Percentiles rank a stretch among this genome's conserved stretches.
phyloP scores from a whole-genome alignment of 805 yeast genomes.

The Kurtzmaniella fragi region DNA sequence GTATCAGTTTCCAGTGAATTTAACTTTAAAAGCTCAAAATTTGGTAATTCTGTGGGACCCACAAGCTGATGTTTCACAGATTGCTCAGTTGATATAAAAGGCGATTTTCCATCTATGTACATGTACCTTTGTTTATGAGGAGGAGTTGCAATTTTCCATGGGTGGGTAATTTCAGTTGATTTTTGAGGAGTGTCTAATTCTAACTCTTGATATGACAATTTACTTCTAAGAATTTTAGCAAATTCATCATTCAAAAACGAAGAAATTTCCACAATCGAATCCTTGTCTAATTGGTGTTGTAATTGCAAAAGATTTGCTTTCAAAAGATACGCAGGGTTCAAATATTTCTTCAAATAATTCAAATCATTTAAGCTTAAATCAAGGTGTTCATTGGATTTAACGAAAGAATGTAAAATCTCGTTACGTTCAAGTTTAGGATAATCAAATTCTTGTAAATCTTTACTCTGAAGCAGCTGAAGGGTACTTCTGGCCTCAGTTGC shows the following conservation, averaged over 20 bases:
- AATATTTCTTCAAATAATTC: slow-evolving; percentile 44
- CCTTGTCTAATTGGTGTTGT: slow-evolving; percentile 52
- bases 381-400: too few relatives aligned
- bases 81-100: slow-evolving; percentile 26
- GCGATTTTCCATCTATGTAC: slow-evolving; percentile 66
- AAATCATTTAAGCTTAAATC: slow-evolving; percentile 35
- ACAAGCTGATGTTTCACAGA: slow-evolving; percentile 26
- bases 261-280: slow-evolving; percentile 64
- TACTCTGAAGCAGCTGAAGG: slow-evolving; percentile 71
- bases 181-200: slow-evolving; percentile 54
- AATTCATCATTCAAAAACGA: slow-evolving; percentile 57
- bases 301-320: slow-evolving; percentile 38
- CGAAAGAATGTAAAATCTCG: slow-evolving; percentile 22
- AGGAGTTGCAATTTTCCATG: slow-evolving; percentile 91
- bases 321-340: slow-evolving; percentile 48
- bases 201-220: slow-evolving; percentile 55
- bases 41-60: slow-evolving; percentile 52
- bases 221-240: slow-evolving; percentile 40
- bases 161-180: slow-evolving; percentile 51
- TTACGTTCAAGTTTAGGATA: slow-evolving; percentile 63
- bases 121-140: slow-evolving; percentile 88
- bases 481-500: slow-evolving; percentile 70
- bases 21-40: slow-evolving; percentile 38
- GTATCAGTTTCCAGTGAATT: slow-evolving; percentile 20
- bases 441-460: slow-evolving; percentile 72